Base-by-base conservation (phyloP, 176 grass and related monocot genomes). In the Cenchrus purpureus region DNA sequence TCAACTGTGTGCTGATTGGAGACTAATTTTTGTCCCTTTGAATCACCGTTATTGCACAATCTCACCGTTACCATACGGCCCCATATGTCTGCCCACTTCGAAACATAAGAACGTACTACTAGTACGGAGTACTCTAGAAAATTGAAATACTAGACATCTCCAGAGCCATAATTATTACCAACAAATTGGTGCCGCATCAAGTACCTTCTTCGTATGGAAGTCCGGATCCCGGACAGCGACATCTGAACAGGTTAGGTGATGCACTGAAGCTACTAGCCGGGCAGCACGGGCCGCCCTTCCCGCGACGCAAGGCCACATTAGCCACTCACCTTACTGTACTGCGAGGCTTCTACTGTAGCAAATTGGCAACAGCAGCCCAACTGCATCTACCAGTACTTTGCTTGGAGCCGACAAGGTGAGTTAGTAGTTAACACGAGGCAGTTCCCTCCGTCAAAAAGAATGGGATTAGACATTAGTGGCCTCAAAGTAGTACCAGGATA, bases 251-350 rank as follows among this genome's bases (percentile, higher is more conserved):
- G 43, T 78, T 57, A 56, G 20, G 53, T 59, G 31, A 43, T 48
- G 20, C 74, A 37, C 44, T n/a, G 14, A 28, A 57, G 48, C 37
- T 32, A 76, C 45, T 46, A 46, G 45, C 45, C 45, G 45, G 55
- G 16, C 10, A 29, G 50, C 20, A 43, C 65, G 44, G 13, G 55
- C 8, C 20, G n/a, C 42, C 79, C 56, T 83, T 74, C 79, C 74
- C 43, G 60, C 51, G 40, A 60, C 60, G 84, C 7, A 61, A 86
- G 1, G 29, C 74, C 40, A 90, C 16, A 86, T 86, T 86, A 73
- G 58, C 60, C 48, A 13, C 66, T 86, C 73, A 6, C 79, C 64
- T 32, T 22, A 67, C 74, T 74, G 74, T 83, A 14, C 34, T 28
- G 7, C 49, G n/a, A 84, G 12, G 34, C 49, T 79, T 56, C 63